Evolutionary conservation across 2,329 filamentous ascomycete species (phyloP).

Genomic region (Pseudogymnoascus destructans): DNA sequence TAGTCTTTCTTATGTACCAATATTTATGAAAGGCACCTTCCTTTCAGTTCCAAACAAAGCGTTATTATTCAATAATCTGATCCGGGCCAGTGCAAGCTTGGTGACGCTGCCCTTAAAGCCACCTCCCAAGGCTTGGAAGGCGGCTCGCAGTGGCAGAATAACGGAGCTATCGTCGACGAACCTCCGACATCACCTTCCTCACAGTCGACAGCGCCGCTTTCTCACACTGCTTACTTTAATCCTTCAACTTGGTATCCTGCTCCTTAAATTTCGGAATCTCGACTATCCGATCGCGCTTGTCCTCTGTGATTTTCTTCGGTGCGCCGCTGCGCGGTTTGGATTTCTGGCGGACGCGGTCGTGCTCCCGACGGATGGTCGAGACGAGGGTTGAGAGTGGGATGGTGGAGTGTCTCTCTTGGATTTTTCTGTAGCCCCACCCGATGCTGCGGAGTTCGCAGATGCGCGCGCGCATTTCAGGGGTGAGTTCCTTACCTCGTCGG

Average conservation of each 20-base stretch:
- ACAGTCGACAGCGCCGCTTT: background rate
- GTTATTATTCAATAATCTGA: background rate
- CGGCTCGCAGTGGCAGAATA: background rate
- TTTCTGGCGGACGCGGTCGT: background rate
- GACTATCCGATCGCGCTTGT: conserved; percentile 10
- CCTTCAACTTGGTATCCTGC: background rate
- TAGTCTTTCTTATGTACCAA: background rate
- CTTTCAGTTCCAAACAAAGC: background rate
- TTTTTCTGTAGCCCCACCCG: background rate
- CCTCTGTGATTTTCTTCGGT: conserved; percentile 3
- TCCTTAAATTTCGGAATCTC: conserved; percentile 7
- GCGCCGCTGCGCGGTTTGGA: conserved; percentile 1
- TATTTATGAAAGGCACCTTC: background rate
- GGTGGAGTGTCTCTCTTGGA: conserved; percentile 7
- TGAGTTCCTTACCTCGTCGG: background rate
- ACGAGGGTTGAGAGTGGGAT: conserved; percentile 8
- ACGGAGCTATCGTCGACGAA: background rate
- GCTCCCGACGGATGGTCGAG: conserved; percentile 11
- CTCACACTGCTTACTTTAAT: conserved; percentile 4
- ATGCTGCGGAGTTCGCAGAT: conserved; percentile 12
- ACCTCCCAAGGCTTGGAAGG: background rate
- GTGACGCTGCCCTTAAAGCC: background rate
- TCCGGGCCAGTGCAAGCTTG: background rate
- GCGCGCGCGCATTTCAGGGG: conserved; percentile 9
- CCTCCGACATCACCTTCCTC: background rate